phyloP scores from a whole-genome alignment of 116 monocot genomes.

The Phalaenopsis hybrid region DNA sequence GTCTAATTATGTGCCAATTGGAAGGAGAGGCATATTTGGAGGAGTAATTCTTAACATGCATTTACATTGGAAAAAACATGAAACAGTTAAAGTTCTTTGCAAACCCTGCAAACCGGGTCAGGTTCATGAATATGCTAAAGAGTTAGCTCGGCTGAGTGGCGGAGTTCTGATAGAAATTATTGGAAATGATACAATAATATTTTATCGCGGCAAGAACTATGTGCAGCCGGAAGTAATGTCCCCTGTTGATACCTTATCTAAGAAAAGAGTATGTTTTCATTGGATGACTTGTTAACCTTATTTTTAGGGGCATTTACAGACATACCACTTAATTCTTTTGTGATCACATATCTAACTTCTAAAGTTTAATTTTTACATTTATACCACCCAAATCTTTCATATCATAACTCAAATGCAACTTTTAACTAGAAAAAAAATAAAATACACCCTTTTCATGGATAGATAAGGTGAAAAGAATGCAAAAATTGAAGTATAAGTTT shows the following conservation, averaged over 20 bases:
- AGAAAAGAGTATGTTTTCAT: slow-evolving; percentile 56
- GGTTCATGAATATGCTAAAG: slow-evolving; percentile 76
- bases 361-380: no score
- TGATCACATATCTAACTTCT: no score
- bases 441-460: no score
- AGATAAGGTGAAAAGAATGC: no score
- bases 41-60: slow-evolving; percentile 99
- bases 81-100: slow-evolving; percentile 87
- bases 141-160: slow-evolving; percentile 79
- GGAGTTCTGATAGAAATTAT: slow-evolving; percentile 76
- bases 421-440: no score
- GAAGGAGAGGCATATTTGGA: slow-evolving; percentile 82
- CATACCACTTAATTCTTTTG: no score
- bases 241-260: slow-evolving; percentile 80
- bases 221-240: slow-evolving; percentile 86
- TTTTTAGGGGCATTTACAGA: no score
- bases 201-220: slow-evolving; percentile 83
- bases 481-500: no score
- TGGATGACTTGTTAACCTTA: no score
- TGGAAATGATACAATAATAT: slow-evolving; percentile 70
- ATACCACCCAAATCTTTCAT: no score
- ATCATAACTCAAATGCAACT: no score
- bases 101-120: slow-evolving; percentile 90
- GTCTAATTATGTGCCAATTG: slow-evolving; percentile 84
- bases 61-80: slow-evolving; percentile 98